Percentiles rank a stretch among this genome's conserved stretches.
Evolutionary conservation across 495 filamentous ascomycete species (phyloP).

Genomic region (Xylaria bambusicola): DNA sequence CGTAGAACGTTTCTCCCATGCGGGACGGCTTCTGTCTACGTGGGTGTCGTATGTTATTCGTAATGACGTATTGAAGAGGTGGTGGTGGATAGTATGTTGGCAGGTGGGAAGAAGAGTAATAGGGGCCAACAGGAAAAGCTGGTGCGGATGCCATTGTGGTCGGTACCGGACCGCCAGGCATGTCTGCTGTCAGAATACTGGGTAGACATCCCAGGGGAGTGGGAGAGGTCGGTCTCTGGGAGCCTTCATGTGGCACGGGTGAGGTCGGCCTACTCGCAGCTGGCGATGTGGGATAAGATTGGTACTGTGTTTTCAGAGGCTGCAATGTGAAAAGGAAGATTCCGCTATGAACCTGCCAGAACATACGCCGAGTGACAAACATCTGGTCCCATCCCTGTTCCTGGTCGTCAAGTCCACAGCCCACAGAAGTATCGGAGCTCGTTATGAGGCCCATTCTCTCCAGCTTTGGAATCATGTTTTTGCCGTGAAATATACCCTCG

Average conservation of each 20-base stretch:
- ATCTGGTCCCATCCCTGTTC: constrained; percentile 73
- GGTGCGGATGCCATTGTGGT: constrained; percentile 37
- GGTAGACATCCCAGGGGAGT: constrained; percentile 1
- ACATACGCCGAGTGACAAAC: constrained; percentile 77
- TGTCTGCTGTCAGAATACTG: constrained; percentile 28
- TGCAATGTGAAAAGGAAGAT: constrained; percentile 84
- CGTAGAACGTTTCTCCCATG: constrained; percentile 87
- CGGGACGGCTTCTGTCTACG: constrained; percentile 85
- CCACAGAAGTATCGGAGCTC: constrained; percentile 74
- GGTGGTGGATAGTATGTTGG: constrained; percentile 89
- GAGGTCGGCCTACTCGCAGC: constrained; percentile 57
- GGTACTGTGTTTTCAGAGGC: constrained; percentile 46
- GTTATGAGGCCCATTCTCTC: constrained; percentile 89
- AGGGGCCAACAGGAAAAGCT: constrained; percentile 60
- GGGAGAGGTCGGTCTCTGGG: constrained; percentile 7
- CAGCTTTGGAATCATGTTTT: constrained; percentile 82
- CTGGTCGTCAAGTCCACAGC: constrained; percentile 61
- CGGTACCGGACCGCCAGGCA: constrained; percentile 32
- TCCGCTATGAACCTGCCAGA: constrained; percentile 90
- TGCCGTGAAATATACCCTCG: constrained; percentile 82
- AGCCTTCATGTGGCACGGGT: constrained; percentile 53
- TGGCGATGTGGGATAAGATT: constrained; percentile 61
- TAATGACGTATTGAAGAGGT: constrained; percentile 78
- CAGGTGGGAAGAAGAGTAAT: constrained; percentile 74
- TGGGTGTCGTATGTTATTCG: constrained; percentile 79